Conservation (phyloP, 2,329 filamentous ascomycete genomes). For the Emydomyces testavorans region DNA sequence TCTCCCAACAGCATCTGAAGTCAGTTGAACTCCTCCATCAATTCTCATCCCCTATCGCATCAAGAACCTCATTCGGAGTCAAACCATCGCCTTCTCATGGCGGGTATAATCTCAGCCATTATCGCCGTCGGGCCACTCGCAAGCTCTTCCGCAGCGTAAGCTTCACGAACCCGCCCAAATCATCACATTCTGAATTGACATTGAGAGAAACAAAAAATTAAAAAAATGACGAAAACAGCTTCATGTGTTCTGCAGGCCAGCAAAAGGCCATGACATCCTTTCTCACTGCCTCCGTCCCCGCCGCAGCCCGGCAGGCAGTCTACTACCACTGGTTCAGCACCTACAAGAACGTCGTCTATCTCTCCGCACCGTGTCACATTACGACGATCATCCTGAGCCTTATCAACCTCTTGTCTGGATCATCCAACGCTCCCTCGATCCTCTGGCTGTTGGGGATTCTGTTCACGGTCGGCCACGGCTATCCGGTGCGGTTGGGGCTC, state of each 20-base stretch:
- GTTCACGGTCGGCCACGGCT: neutral
- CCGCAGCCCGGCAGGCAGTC: neutral
- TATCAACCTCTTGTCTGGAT: neutral
- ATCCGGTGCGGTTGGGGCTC: neutral
- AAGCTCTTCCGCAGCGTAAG: neutral
- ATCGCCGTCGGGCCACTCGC: neutral
- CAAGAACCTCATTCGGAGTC: too few species aligned
- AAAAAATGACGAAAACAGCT: neutral
- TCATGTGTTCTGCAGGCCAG: neutral
- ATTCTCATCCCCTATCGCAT: too few species aligned
- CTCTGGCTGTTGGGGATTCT: neutral
- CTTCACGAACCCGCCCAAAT: neutral
- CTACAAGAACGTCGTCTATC: neutral
- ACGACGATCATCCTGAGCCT: neutral
- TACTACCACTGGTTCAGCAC: neutral
- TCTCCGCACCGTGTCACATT: neutral
- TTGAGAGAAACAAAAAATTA: too few species aligned
- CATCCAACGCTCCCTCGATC: neutral
- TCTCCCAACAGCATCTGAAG: too few species aligned
- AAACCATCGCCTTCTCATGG: too few species aligned
- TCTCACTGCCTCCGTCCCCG: neutral
- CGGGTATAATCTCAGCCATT: neutral
- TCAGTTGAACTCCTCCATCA: too few species aligned
- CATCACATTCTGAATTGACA: neutral
- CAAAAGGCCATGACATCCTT: neutral